Evolutionary conservation across 306 rosid species (phyloP), one percentile per base, ranked within the genome.

Genomic region (Glycyrrhiza uralensis): DNA sequence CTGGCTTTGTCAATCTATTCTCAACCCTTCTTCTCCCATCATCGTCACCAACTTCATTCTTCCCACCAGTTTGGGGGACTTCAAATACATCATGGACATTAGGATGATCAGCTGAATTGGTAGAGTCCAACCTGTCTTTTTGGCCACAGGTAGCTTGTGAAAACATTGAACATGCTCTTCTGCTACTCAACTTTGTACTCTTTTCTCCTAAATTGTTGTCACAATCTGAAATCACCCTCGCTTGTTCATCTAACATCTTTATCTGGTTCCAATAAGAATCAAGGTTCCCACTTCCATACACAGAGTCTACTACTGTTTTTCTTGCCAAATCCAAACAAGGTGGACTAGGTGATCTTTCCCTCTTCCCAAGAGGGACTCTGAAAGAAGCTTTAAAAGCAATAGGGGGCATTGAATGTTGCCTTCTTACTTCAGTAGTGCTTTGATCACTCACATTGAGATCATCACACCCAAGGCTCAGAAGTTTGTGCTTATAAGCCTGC

Each of bases 401-500:
- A 4, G 77, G 81, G 23, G 97, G 95, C 76, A 94, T 54, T 26
- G 97, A 94, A 45, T 78, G 75, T 2, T 81, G 60, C 88, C 95
- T 89, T 82, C 86, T 73, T 1, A 86, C 15, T 38, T 7, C 62
- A 4, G 18, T 14, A 20, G 5, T 72, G 54, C 83, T 18, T 74
- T 49, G 77, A 58, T 74, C 74, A 15, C n/a, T n/a, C n/a, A n/a
- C 57, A 65, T 72, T 83, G 30, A 85, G 6, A 73, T 91, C 98
- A 73, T 91, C 98, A 69, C 79, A 77, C 19, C 92, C 96, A 77
- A 91, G 30, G 80, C 96, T 91, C 24, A 85, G 26, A 33, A 95
- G 93, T 61, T 85, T 89, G 76, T 81, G 79, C 78, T 87, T 79
- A 10, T 88, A 89, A 78, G 97, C 90, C 87, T 89, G 91, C 32